A percentile compares a stretch with the other conserved stretches of the same genome.
Evolutionary conservation across 140 eudicot genomes (phyloP).

Genomic region (Anethum foeniculum): DNA sequence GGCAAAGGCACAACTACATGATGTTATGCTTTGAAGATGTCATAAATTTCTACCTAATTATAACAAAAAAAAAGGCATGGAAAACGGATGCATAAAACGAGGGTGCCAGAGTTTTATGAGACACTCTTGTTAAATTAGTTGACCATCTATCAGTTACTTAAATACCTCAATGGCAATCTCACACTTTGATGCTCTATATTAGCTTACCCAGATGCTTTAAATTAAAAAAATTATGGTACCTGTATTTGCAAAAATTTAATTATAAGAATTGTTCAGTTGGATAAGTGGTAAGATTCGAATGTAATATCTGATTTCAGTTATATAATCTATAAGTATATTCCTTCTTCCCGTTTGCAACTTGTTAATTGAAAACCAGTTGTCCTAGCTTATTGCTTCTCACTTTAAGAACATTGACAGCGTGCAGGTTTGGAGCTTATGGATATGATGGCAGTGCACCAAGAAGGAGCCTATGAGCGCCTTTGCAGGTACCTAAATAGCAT

Average conservation of each 20-base stretch:
- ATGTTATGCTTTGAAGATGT: background rate
- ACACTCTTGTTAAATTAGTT: background rate
- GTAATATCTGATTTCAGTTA: background rate
- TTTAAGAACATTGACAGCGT: constrained; percentile 51
- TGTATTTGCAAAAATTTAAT: background rate
- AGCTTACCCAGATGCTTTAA: background rate
- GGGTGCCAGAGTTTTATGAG: background rate
- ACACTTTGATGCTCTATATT: background rate
- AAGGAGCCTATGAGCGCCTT: constrained; percentile 94
- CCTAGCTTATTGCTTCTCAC: constrained; percentile 10
- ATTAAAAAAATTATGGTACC: background rate
- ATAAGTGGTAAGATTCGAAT: background rate
- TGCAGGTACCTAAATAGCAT: constrained; percentile 54
- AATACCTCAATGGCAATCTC: background rate
- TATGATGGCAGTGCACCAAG: constrained; percentile 99
- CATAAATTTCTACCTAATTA: background rate
- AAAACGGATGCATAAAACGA: background rate
- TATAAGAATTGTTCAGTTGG: background rate
- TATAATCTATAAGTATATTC: background rate
- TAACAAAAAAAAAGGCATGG: background rate
- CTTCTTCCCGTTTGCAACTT: background rate
- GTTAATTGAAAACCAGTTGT: background rate
- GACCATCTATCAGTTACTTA: background rate
- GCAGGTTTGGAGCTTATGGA: constrained; percentile 99
- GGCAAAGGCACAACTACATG: background rate